These are phyloP conservation scores for Amphichorda felina DNA, from an alignment of 2,329 filamentous ascomycete genomes.

Conservation along the genomic window DNA sequence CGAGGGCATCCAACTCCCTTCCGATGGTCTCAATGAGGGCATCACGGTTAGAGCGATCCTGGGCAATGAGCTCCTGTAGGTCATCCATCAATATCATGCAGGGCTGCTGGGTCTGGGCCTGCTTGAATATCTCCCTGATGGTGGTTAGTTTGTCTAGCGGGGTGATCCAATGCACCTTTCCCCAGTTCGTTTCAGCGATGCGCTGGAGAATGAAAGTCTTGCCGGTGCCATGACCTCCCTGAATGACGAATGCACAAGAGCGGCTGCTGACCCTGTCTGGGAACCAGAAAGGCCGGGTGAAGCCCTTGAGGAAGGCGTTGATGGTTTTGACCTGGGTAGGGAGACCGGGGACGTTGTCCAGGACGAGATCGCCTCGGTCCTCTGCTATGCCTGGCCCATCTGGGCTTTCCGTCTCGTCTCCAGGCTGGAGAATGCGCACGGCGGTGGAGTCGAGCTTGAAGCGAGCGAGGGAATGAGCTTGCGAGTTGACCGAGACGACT, in stretches of 20 bases:
- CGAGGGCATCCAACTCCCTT: slow-evolving; percentile 44
- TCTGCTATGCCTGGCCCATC: slow-evolving; percentile 7
- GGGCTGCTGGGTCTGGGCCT: slow-evolving; percentile 56
- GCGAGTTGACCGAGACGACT: slow-evolving; percentile 41
- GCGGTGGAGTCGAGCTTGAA: slow-evolving; percentile 24
- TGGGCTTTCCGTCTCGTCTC: slow-evolving; percentile 9
- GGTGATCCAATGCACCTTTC: slow-evolving; percentile 50
- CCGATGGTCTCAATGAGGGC: slow-evolving; percentile 38
- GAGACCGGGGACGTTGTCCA: slow-evolving; percentile 56
- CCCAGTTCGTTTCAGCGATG: slow-evolving; percentile 59
- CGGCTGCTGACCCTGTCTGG: slow-evolving; percentile 3
- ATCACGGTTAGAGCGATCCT: slow-evolving; percentile 38
- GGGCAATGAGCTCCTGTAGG: slow-evolving; percentile 57
- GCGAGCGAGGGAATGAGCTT: slow-evolving; percentile 28
- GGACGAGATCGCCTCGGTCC: slow-evolving; percentile 21
- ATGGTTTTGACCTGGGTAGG: slow-evolving; percentile 50
- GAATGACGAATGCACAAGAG: slow-evolving; percentile 55
- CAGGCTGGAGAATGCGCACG: slow-evolving; percentile 23
- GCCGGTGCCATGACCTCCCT: slow-evolving; percentile 75
- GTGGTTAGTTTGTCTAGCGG: slow-evolving; percentile 42
- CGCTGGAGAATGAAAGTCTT: slow-evolving; percentile 65
- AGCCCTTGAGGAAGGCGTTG: slow-evolving; percentile 52
- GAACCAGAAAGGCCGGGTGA: slow-evolving; percentile 26
- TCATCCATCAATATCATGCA: slow-evolving; percentile 73
- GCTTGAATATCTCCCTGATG: slow-evolving; percentile 57